These are phyloP conservation scores for Coprinellus aureogranulatus DNA, from an alignment of 768 basidiomycete genomes.

Conservation along the genomic window DNA sequence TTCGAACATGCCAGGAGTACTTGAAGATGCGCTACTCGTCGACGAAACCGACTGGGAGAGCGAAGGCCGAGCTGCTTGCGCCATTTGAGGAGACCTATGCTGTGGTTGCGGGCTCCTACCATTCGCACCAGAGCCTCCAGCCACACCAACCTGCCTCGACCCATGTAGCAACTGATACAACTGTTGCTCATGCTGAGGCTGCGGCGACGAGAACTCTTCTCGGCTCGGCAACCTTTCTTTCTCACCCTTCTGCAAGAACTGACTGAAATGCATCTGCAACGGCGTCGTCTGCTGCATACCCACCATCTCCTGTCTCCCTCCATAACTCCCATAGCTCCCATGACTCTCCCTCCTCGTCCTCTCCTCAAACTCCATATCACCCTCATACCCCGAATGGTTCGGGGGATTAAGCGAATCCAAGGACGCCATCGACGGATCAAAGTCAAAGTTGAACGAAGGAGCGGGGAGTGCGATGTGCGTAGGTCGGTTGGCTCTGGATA, in stretches of 20 bases:
- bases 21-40: not conserved
- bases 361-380: not conserved
- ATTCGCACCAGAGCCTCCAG: not conserved
- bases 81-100: slow-evolving; percentile 5
- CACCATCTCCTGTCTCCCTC: not conserved
- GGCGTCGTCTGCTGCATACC: not conserved
- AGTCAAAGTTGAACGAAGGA: slow-evolving; percentile 6
- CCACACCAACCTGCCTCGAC: not conserved
- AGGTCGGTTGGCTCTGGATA: slow-evolving; percentile 2
- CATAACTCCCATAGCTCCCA: not conserved
- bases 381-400: slow-evolving; percentile 3
- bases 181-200: not conserved
- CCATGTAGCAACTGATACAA: slow-evolving; percentile 10
- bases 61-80: not conserved
- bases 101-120: slow-evolving; percentile 5
- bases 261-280: not conserved
- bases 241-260: not conserved
- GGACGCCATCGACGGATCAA: slow-evolving; percentile 5
- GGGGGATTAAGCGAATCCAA: slow-evolving; percentile 8
- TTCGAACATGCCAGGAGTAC: not conserved
- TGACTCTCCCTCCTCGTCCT: not conserved
- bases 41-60: not conserved
- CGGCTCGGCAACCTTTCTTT: not conserved
- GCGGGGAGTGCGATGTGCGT: slow-evolving; percentile 6
- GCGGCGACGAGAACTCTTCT: not conserved